Evolutionary conservation across 176 grass and related monocot species (phyloP), one percentile per base, ranked within the genome.

Genomic region (Coix lacrymajobi): DNA sequence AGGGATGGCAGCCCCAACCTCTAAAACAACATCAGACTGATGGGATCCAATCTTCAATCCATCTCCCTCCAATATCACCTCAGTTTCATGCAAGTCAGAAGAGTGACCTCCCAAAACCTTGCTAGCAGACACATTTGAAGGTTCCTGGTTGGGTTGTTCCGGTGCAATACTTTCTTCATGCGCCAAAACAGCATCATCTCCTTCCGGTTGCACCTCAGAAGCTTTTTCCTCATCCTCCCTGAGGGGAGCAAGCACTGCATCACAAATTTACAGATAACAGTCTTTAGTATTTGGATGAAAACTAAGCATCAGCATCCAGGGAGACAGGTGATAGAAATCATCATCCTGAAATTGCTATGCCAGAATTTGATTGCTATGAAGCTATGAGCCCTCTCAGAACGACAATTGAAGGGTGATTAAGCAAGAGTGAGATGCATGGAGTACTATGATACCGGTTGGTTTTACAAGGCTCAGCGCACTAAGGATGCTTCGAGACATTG

Each of bases 201-300:
- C 58, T 60, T 77, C 79, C 19, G 30, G 20, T 38, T 14, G 58
- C 28, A 73, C 37, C 60, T 39, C 45, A 13, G 74, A 90, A 83
- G 58, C 46, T 78, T 78, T 73, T 66, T 66, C 57, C 1, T 72
- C 66, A 32, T 86, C 58, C 68, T 46, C 58, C 71, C 38, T 58
- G n/a, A 67, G 54, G 77, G 52, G 8, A 81, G 73, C 73, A 82
- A 71, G 43, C 75, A 78, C 84, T 86, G 60, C 64, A 90, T 31
- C 2, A 17, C 8, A 15, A 66, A 90, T 78, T 69, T 49, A 75
- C 8, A 38, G 51, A 67, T 14, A 82, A 78, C 12, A 29, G 40
- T 33, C 24, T 20, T 62, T 19, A 25, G 29, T 20, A 73, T 67
- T 37, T 74, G 76, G 29, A 66, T 16, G 11, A 38, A 79, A 71